Base-by-base conservation (phyloP, 2,329 filamentous ascomycete species). In the Dendrostoma leiphaemia region DNA sequence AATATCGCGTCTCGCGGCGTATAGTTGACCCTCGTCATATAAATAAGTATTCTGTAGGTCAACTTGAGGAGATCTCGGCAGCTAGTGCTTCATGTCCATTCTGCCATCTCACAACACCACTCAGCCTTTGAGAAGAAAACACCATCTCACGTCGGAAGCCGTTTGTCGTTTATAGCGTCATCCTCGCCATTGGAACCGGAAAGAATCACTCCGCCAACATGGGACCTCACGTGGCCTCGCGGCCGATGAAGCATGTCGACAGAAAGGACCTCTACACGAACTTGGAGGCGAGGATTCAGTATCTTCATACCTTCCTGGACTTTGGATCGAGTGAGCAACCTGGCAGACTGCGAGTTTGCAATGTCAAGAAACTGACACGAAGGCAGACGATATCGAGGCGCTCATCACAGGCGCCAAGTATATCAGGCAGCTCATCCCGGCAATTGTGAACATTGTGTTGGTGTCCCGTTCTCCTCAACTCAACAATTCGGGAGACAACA, bases 401-500 rank as follows among this genome's bases (percentile, higher is more conserved):
- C 79, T 92, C 34, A 77, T 82, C 13, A 75, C 78, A 3, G 88
- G 88, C 59, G 77, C 83, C 56, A 90, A 90, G 68, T 91, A 91
- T 71, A 86, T 91, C 73, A 88, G 88, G 64, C 83, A 86, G n/a
- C 80, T 93, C 29, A 91, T 93, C 59, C 90, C 90, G 1, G 86
- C 89, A 43, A 81, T 94, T 21, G 89, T 93, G 64, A 91, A 92
- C 70, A 89, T 91, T 57, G 48, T 51, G n/a, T n/a, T n/a, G n/a
- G n/a, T n/a, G n/a, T n/a, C n/a, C 21, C 4, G 47, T 40, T 6
- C 6, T 26, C 2, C 17, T 13, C 8, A 13, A 3, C 6, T 21
- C 6, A 10, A 21, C 5, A 29, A 13, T 2, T 4, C 13, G 2
- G 8, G n/a, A n/a, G n/a, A n/a, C 47, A 23, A 1, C 3, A 9